phyloP scores from a whole-genome alignment of 805 yeast species.

The Wickerhamiella allomyrinae region DNA sequence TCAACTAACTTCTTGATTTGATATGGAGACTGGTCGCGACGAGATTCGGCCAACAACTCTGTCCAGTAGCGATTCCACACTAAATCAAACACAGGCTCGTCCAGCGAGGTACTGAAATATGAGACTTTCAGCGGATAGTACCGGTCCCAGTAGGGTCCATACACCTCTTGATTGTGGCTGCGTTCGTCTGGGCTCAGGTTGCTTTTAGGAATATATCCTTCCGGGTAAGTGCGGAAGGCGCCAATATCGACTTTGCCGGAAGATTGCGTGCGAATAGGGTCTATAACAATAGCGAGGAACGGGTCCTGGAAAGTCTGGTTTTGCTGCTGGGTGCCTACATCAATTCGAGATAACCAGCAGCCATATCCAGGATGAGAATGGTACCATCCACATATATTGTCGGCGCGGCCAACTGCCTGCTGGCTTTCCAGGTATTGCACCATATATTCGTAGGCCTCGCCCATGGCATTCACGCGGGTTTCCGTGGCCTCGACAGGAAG shows the following conservation, averaged over 20 bases:
- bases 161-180: slow-evolving; percentile 14
- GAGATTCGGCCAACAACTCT: slow-evolving; percentile 4
- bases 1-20: neutral
- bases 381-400: slow-evolving; percentile 90
- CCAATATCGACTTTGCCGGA: slow-evolving; percentile 95
- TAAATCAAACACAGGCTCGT: slow-evolving; percentile 30
- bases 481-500: slow-evolving; percentile 95
- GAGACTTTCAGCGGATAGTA: slow-evolving; percentile 56
- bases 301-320: slow-evolving; percentile 90
- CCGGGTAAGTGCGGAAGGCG: slow-evolving; percentile 52
- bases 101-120: slow-evolving; percentile 40
- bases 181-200: neutral
- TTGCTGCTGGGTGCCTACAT: slow-evolving; percentile 87
- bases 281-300: slow-evolving; percentile 95
- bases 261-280: slow-evolving; percentile 84
- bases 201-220: neutral
- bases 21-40: neutral
- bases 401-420: slow-evolving; percentile 36
- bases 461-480: slow-evolving; percentile 85
- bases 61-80: slow-evolving; percentile 11
- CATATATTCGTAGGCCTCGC: slow-evolving; percentile 92
- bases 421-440: slow-evolving; percentile 53
- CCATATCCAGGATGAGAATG: slow-evolving; percentile 96
- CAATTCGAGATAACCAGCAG: slow-evolving; percentile 89
- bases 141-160: slow-evolving; percentile 54